Percentiles rank a stretch among this genome's conserved stretches.
phyloP scores from a whole-genome alignment of 2,329 filamentous ascomycete species.

The Tothia fuscella region DNA sequence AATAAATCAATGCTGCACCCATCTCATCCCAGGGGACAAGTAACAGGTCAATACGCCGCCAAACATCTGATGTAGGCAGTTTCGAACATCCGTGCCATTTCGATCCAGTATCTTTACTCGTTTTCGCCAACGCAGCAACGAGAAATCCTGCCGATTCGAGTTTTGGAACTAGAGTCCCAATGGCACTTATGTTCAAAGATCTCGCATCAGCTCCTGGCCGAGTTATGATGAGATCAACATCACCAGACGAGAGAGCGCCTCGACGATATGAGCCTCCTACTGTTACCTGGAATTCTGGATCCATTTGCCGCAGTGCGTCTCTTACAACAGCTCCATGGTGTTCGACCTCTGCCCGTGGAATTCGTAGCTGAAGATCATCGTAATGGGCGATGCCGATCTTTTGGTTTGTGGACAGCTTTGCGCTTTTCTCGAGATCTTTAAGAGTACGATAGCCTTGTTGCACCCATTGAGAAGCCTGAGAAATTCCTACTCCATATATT shows the following conservation, averaged over 20 bases:
- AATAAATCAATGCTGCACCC: constrained; percentile 84
- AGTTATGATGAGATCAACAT: constrained; percentile 79
- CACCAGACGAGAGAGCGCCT: constrained; percentile 60
- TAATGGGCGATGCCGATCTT: constrained; percentile 67
- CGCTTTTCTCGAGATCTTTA: constrained; percentile 52
- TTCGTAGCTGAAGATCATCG: constrained; percentile 64
- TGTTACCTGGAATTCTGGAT: constrained; percentile 54
- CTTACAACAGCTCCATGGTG: constrained; percentile 55
- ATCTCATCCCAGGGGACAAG: constrained; percentile 69
- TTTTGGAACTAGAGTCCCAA: constrained; percentile 49
- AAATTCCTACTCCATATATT: constrained; percentile 66
- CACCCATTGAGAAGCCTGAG: constrained; percentile 64
- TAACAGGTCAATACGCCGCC: constrained; percentile 76
- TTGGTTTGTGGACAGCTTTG: constrained; percentile 56
- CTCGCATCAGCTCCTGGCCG: constrained; percentile 45
- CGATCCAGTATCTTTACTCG: constrained; percentile 44
- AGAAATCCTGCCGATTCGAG: constrained; percentile 56
- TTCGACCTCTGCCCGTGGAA: constrained; percentile 65
- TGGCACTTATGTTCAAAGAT: constrained; percentile 49
- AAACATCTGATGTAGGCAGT: constrained; percentile 46
- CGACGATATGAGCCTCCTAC: constrained; percentile 78
- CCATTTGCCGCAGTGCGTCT: constrained; percentile 45
- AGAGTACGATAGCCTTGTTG: constrained; percentile 62
- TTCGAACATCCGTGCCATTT: constrained; percentile 86
- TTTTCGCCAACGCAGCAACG: constrained; percentile 53